These are phyloP conservation scores for Cladosporium austrohemisphaericum DNA, from an alignment of 2,329 filamentous ascomycete genomes.

Conservation along the genomic window DNA sequence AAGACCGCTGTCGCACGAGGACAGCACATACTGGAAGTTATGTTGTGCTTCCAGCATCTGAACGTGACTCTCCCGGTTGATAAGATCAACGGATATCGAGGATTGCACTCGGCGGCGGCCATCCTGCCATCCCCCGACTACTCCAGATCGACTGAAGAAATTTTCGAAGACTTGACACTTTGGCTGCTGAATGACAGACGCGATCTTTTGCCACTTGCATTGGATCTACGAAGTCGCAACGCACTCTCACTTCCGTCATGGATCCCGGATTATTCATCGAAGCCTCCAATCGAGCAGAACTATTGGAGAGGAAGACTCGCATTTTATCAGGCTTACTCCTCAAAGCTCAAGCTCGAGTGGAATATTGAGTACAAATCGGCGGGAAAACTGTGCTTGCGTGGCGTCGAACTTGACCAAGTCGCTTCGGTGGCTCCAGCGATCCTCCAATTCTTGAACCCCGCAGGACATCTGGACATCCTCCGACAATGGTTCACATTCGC, in stretches of 20 bases:
- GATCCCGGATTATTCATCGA: neutral
- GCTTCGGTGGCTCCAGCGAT: neutral
- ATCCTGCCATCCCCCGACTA: neutral
- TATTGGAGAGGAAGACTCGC: neutral
- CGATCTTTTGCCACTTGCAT: neutral
- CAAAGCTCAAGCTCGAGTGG: neutral
- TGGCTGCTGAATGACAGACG: neutral
- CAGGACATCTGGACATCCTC: neutral
- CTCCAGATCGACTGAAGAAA: neutral
- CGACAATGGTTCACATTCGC: neutral
- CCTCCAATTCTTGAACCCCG: neutral
- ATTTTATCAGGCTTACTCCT: neutral
- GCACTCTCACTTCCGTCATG: neutral
- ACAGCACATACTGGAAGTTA: neutral
- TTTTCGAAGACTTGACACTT: neutral
- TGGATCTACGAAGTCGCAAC: neutral
- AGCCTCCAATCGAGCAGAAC: neutral
- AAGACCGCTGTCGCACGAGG: neutral
- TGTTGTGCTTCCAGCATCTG: neutral
- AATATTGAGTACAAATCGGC: neutral
- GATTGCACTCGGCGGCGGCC: neutral
- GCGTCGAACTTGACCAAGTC: neutral
- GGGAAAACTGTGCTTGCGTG: neutral
- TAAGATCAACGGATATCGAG: neutral
- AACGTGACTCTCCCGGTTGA: neutral